Conservation (phyloP, 2,329 filamentous ascomycete species). For the Diaporthe sp. region DNA sequence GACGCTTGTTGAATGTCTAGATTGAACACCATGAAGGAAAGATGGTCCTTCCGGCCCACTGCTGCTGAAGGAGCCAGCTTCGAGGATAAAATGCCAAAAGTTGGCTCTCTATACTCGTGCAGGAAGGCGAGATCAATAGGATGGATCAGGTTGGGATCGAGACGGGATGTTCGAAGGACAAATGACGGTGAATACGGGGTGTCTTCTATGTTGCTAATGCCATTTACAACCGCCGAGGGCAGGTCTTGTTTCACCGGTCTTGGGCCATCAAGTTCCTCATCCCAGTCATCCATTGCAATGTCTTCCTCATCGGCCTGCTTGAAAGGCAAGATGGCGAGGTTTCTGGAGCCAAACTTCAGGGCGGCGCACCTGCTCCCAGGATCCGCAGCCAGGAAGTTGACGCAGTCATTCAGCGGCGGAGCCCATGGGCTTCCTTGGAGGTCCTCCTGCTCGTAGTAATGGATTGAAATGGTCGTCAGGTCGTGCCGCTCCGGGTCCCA, state of each 20-base stretch:
- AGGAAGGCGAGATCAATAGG: constrained; percentile 94
- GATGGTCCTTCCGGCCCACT: constrained; percentile 85
- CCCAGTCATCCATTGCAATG: constrained; percentile 92
- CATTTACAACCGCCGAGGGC: constrained; percentile 58
- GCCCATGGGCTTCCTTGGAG: constrained; percentile 87
- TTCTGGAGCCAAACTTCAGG: constrained; percentile 90
- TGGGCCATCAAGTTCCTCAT: constrained; percentile 82
- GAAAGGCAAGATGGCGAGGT: constrained; percentile 94
- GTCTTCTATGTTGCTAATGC: constrained; percentile 65
- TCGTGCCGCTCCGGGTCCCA: constrained; percentile 88
- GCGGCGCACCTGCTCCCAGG: constrained; percentile 94
- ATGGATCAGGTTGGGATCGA: constrained; percentile 89
- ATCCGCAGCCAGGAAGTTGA: constrained; percentile 88
- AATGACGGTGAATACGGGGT: constrained; percentile 93
- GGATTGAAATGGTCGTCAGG: constrained; percentile 91
- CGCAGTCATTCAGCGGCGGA: constrained; percentile 79
- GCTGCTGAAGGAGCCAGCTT: constrained; percentile 80
- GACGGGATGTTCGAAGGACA: constrained; percentile 88
- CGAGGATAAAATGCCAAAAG: constrained; percentile 93
- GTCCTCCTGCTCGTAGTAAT: constrained; percentile 98
- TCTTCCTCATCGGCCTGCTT: constrained; percentile 84
- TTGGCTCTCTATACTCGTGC: constrained; percentile 97
- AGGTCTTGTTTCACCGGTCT: constrained; percentile 64
- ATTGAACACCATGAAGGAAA: constrained; percentile 95
- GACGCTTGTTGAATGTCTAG: constrained; percentile 93